Evolutionary conservation across 1,284 basidiomycete species (phyloP), one percentile per base, ranked within the genome.

Genomic region (Leccinum subfulvum): DNA sequence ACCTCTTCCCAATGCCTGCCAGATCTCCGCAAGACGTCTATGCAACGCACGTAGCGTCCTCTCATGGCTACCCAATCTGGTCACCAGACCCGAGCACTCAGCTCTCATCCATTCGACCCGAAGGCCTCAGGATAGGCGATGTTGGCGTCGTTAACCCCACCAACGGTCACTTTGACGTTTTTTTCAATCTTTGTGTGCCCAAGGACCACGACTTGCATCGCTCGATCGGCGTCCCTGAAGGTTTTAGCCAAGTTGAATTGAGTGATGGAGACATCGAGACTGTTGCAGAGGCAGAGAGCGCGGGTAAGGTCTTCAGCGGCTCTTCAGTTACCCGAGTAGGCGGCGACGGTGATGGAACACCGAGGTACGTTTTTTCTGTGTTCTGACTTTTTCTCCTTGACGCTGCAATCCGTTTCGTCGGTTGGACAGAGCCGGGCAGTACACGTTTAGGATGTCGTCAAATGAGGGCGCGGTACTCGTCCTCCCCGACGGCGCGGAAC

Each of bases 181-280:
- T 78, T 14, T 75, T 78, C 67, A 78, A 77, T 55, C 66, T 78
- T 11, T 72, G 69, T 41, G 56, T 70, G 3, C 62, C 72, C 11
- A 63, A 59, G 44, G 62, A 62, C 51, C 56, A 69, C 11, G 62
- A 18, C 4, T 64, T 70, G 7, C 64, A 74, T 56, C 21, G 44
- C 23, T 16, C 28, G 1, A 37, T 37, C 0, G 69, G 73, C 33
- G 66, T 74, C 7, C 73, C 71, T 0, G 59, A 64, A 2, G 64
- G 60, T 9, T 71, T 72, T n/a, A 57, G 0, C 39, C 69, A 63
- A 8, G 56, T 72, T n/a, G 52, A 47, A 4, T 53, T 72, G 5
- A 39, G n/a, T 13, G 64, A 69, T 7, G 37, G 41, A 26, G 69
- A 73, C 33, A 57, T 72, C 57, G 47, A 57, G 37, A 65, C 58